Evolutionary conservation across 345 rosid species (phyloP).

Genomic region (Dimocarpus longan): DNA sequence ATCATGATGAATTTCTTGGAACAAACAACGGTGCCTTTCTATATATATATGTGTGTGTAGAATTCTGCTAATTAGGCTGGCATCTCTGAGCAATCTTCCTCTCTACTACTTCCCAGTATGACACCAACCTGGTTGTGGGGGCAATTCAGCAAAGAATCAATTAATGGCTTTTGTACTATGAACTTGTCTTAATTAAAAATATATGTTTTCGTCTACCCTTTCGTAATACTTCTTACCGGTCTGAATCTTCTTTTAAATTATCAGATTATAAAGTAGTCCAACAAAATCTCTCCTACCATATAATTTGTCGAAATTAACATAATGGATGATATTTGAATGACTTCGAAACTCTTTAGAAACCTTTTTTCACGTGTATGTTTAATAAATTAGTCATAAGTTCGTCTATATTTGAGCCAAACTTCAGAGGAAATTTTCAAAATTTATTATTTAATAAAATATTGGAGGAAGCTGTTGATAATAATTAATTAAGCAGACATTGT

Average conservation of each 20-base stretch:
- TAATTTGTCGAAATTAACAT: too few species aligned
- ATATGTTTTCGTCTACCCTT: not conserved
- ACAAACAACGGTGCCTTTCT: slow-evolving; percentile 17
- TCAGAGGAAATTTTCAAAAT: not conserved
- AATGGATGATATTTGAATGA: not conserved
- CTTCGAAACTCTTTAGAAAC: not conserved
- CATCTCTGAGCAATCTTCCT: slow-evolving; percentile 13
- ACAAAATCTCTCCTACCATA: not conserved
- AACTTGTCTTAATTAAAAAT: not conserved
- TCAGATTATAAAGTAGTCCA: not conserved
- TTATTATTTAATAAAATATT: too few species aligned
- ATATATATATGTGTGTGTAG: too few species aligned
- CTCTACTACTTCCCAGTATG: slow-evolving; percentile 5
- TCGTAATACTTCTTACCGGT: not conserved
- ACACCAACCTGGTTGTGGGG: slow-evolving; percentile 14
- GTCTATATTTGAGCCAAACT: not conserved
- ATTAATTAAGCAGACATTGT: too few species aligned
- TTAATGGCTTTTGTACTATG: not conserved
- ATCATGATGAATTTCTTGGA: slow-evolving; percentile 15
- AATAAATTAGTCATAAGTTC: not conserved
- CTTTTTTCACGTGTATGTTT: too few species aligned
- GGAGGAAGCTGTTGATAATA: too few species aligned
- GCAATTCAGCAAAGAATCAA: not conserved
- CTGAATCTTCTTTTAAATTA: not conserved
- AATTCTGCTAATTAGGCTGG: slow-evolving; percentile 6